Conservation (phyloP, 176 grass and related monocot genomes). For the Eleusine indica region DNA sequence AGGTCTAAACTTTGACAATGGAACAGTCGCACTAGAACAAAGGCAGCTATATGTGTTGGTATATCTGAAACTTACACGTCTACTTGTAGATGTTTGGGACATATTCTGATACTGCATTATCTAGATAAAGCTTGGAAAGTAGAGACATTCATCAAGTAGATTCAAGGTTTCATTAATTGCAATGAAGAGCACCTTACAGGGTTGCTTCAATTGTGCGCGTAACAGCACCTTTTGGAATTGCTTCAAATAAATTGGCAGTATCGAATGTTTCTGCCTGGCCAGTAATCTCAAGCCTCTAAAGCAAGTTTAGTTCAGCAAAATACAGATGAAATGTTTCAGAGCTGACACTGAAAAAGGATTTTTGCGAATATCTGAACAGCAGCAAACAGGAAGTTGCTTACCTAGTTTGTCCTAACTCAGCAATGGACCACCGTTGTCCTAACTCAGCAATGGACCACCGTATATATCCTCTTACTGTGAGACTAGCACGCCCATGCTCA, state of each 20-base stretch:
- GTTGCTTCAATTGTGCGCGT: background rate
- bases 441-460: background rate
- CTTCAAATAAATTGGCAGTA: background rate
- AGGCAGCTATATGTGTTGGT: background rate
- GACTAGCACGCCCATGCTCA: background rate
- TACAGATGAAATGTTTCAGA: background rate
- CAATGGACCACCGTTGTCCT: background rate
- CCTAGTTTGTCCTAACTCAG: background rate
- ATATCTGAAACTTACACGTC: background rate
- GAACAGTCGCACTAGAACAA: background rate
- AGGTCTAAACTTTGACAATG: background rate
- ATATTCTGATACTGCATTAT: background rate
- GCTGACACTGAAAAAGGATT: background rate
- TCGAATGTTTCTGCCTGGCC: background rate
- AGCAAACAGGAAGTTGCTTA: background rate
- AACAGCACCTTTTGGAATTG: background rate
- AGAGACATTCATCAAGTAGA: background rate
- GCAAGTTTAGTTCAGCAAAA: constrained; percentile 4
- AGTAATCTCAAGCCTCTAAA: background rate
- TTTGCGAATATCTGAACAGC: background rate
- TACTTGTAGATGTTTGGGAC: background rate
- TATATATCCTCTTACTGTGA: background rate
- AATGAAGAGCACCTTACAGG: background rate
- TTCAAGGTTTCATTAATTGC: background rate
- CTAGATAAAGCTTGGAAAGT: too few relatives aligned